Conservation (phyloP, 2,329 filamentous ascomycete species). For the Beauveria medogensis region DNA sequence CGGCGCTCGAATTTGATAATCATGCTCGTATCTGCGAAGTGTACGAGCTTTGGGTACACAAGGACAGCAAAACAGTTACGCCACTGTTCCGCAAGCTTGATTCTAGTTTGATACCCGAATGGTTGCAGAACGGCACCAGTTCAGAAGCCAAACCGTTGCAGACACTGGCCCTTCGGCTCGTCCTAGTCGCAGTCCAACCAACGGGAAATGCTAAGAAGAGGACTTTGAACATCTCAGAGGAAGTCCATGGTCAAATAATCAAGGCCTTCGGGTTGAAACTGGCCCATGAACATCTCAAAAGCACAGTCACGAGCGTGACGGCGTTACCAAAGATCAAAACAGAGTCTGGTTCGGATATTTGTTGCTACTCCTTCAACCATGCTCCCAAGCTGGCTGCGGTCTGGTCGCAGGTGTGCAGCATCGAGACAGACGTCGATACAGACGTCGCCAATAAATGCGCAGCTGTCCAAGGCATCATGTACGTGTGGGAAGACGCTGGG, state of each 20-base stretch:
- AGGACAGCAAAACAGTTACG: neutral
- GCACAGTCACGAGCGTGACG: slow-evolving; percentile 26
- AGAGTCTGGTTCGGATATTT: slow-evolving; percentile 2
- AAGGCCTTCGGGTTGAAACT: slow-evolving; percentile 22
- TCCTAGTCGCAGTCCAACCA: neutral
- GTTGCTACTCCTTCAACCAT: slow-evolving; percentile 27
- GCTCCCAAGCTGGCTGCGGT: slow-evolving; percentile 30
- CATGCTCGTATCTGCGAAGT: neutral
- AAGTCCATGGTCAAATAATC: slow-evolving; percentile 16
- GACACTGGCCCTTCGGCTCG: neutral
- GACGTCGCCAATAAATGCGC: neutral
- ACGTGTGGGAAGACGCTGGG: slow-evolving; percentile 17
- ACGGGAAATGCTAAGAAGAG: slow-evolving; percentile 8
- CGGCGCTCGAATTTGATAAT: neutral
- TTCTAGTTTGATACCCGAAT: neutral
- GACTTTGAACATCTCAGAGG: slow-evolving; percentile 10
- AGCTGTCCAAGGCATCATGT: slow-evolving; percentile 25
- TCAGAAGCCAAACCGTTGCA: slow-evolving; percentile 5
- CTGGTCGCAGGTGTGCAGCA: slow-evolving; percentile 25
- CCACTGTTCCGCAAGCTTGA: neutral
- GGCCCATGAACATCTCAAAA: slow-evolving; percentile 26
- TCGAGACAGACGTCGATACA: neutral
- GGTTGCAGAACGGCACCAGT: neutral
- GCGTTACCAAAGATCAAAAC: slow-evolving; percentile 16
- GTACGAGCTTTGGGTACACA: slow-evolving; percentile 3